Evolutionary conservation across 768 basidiomycete species (phyloP), one percentile per base, ranked within the genome.

Genomic region (Leccinum longicurvipes): DNA sequence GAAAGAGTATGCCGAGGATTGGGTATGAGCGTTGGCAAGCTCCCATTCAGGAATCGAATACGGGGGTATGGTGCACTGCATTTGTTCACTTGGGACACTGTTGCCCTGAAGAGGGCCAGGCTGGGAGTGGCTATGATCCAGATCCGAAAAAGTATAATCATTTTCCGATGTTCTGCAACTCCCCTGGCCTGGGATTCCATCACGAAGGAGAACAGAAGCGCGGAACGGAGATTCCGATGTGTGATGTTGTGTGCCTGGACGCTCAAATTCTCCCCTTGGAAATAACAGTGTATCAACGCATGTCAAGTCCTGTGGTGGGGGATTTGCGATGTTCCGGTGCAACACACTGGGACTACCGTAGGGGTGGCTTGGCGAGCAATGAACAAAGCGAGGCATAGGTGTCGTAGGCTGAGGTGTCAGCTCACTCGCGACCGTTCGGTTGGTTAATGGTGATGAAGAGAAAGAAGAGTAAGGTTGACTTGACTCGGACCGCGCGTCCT

Each of bases 401-500:
- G 29, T 46, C 42, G 47, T 41, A 44, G 49, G 31, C 9, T 23
- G 21, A 46, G 42, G 29, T 34, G 50, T 19, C 17, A 21, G 31
- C 25, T 55, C 44, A 23, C 39, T 49, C 10, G 19, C 44, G 50
- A 47, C 56, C 32, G 25, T 27, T 25, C 47, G 62, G 17, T 51
- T 54, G 27, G 60, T 17, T 34, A 21, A 31, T 21, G 62, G 45
- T 31, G 66, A 55, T 24, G 58, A 56, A 34, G 47, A 47, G 48
- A 60, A 54, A 34, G 46, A 39, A 32, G 23, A 47, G 46, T 51
- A 42, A 47, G 61, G 45, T 47, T 24, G 55, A 46, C 47, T 56
- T 32, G 67, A 54, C 31, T 58, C 60, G 1, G 59, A 61, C 34
- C 29, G 39, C 21, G 60, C 50, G 36, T 60, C 54, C 36, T 57